A percentile compares a stretch with the other conserved stretches of the same genome.
These are phyloP conservation scores for Picea sitchensis DNA, from an alignment of 75 land plant species.

Conservation along the genomic window DNA sequence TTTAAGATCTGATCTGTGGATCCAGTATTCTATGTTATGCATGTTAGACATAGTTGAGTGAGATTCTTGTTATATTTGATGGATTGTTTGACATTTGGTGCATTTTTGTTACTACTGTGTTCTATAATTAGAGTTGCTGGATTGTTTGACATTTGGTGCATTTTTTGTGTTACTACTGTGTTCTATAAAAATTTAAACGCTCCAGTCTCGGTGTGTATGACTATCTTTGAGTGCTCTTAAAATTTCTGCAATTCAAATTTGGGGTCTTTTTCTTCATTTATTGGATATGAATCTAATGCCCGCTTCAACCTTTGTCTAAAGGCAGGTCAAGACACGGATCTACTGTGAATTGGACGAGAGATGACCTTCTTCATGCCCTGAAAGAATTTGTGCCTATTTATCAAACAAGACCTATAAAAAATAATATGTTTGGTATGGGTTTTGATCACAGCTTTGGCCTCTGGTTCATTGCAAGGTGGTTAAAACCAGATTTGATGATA, in stretches of 20 bases:
- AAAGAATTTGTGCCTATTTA: conserved; percentile 83
- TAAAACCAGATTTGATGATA: conserved; percentile 78
- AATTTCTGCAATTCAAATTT: background rate
- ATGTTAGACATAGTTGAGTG: no score
- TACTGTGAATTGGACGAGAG: conserved; percentile 72
- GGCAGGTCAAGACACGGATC: conserved; percentile 79
- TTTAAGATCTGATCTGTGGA: conserved; percentile 33
- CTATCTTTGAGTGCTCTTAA: background rate
- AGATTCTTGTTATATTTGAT: no score
- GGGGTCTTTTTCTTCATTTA: background rate
- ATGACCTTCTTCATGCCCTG: conserved; percentile 66
- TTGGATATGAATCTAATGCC: background rate
- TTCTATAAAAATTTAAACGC: background rate
- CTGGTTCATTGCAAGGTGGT: conserved; percentile 86
- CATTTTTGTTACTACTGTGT: conserved; percentile 23
- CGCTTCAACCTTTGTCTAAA: conserved; percentile 17
- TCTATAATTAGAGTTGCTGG: no score
- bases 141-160: conserved; percentile 77
- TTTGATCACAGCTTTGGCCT: conserved; percentile 96
- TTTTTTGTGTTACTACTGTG: conserved; percentile 13
- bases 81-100: conserved; percentile 69
- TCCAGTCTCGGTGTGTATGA: background rate
- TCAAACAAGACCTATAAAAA: conserved; percentile 75
- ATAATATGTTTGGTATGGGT: conserved; percentile 90
- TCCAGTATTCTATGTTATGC: no score